phyloP scores from a whole-genome alignment of 2,329 filamentous ascomycete genomes.

The Colletotrichum limetticola region DNA sequence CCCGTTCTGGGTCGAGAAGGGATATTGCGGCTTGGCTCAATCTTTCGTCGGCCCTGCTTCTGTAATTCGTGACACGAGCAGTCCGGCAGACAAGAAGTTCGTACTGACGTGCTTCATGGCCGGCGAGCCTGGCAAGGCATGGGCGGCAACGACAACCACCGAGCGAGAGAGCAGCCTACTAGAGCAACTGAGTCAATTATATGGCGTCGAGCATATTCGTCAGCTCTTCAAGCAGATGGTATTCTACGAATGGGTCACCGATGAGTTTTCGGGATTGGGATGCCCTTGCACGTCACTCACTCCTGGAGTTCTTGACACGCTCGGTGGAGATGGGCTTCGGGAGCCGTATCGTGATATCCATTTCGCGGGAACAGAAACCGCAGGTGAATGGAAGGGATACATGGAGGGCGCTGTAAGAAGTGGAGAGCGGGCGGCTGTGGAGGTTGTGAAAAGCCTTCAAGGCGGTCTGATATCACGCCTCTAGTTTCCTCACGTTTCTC shows the following conservation, averaged over 20 bases:
- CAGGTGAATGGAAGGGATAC: slow-evolving; percentile 64
- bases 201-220: slow-evolving; percentile 28
- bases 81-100: slow-evolving; percentile 41
- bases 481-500: slow-evolving; percentile 4
- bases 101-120: slow-evolving; percentile 54
- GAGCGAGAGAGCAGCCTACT: slow-evolving; percentile 40
- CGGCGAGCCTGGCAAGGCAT: slow-evolving; percentile 47
- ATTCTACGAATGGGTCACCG: slow-evolving; percentile 50
- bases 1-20: slow-evolving; percentile 50
- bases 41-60: slow-evolving; percentile 57
- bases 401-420: slow-evolving; percentile 67
- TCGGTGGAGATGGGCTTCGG: slow-evolving; percentile 46
- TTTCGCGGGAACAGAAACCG: slow-evolving; percentile 66
- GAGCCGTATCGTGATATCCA: slow-evolving; percentile 45
- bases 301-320: slow-evolving; percentile 50
- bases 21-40: slow-evolving; percentile 57
- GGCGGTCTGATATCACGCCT: background rate
- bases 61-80: slow-evolving; percentile 56
- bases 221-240: slow-evolving; percentile 45
- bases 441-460: slow-evolving; percentile 47
- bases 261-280: slow-evolving; percentile 51
- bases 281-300: slow-evolving; percentile 50
- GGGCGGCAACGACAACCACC: slow-evolving; percentile 39
- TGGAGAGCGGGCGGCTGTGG: slow-evolving; percentile 58
- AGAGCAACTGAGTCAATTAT: slow-evolving; percentile 42